Conservation (phyloP, 176 grass and related monocot genomes). For the Musa itinerans region DNA sequence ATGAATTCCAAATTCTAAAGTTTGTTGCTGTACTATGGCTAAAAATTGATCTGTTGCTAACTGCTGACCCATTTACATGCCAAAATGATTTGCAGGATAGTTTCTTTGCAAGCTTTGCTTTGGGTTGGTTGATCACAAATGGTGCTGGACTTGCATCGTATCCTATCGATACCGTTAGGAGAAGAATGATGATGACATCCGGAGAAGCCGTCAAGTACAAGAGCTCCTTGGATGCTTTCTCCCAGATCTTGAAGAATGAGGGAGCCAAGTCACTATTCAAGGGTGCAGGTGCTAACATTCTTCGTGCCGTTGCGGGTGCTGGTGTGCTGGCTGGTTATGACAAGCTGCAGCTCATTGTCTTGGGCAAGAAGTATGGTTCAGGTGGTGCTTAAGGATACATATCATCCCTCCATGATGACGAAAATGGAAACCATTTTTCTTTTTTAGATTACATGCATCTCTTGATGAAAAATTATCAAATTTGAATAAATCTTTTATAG, state of each 20-base stretch:
- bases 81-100: conserved; percentile 52
- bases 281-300: conserved; percentile 93
- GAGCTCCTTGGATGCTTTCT: conserved; percentile 69
- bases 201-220: conserved; percentile 95
- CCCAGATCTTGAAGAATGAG: conserved; percentile 77
- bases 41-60: background rate
- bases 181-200: conserved; percentile 99
- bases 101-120: conserved; percentile 78
- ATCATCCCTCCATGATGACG: conserved; percentile 23
- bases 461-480: background rate
- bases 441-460: background rate
- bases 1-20: too few relatives aligned
- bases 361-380: conserved; percentile 86
- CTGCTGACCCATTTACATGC: background rate
- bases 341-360: conserved; percentile 93
- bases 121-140: conserved; percentile 85
- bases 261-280: conserved; percentile 86
- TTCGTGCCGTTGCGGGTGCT: conserved; percentile 85
- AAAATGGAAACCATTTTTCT: conserved; percentile 29
- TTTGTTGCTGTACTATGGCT: too few relatives aligned
- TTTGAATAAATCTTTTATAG: conserved; percentile 35
- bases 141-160: conserved; percentile 92
- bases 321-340: conserved; percentile 90
- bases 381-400: conserved; percentile 46
- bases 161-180: conserved; percentile 84